Evolutionary conservation across 345 rosid genomes (phyloP), one percentile per base, ranked within the genome.

Genomic region (Pistacia integerrima): DNA sequence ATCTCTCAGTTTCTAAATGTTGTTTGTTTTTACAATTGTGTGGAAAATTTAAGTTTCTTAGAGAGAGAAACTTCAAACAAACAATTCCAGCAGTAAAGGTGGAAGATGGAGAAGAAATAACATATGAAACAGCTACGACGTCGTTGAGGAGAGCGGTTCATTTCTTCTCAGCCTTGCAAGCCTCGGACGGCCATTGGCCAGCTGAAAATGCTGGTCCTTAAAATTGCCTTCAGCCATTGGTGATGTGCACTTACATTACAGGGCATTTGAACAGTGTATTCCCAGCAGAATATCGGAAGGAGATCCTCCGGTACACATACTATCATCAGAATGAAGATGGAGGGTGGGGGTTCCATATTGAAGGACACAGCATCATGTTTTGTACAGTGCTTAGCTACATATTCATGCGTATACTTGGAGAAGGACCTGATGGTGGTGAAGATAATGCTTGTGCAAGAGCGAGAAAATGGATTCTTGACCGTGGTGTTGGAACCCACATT

Each of bases 171-270:
- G 86, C 86, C 67, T 75, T 83, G 79, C 86, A 83, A 46, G 77
- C 86, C n/a, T 67, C 64, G 2, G 84, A 83, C 5, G 86, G 86
- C 5, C 86, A 83, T 49, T 83, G 86, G 86, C 84, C 86, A 8
- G 86, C 86, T 5, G 86, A 83, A 76, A 80, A 77, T 51, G 79
- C 86, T 14, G 86, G 86, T 7, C 82, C 84, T n/a, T 60, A 77
- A 52, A 80, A 74, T 72, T 83, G 70, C 80, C 79, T 83, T 38
- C 57, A 17, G 2, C 57, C 54, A 33, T 75, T 74, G 82, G 79
- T 41, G 6, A 41, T 41, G 25, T 25, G 25, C 25, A 25, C 25
- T 25, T 25, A 25, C 25, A 25, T 25, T 25, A 25, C 25, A 25
- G 25, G 25, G 25, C 25, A 25, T 25, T 25, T 25, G 25, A 25